Conservation (phyloP, 2,329 filamentous ascomycete genomes). For the Trichoderma atrobrunneum region DNA sequence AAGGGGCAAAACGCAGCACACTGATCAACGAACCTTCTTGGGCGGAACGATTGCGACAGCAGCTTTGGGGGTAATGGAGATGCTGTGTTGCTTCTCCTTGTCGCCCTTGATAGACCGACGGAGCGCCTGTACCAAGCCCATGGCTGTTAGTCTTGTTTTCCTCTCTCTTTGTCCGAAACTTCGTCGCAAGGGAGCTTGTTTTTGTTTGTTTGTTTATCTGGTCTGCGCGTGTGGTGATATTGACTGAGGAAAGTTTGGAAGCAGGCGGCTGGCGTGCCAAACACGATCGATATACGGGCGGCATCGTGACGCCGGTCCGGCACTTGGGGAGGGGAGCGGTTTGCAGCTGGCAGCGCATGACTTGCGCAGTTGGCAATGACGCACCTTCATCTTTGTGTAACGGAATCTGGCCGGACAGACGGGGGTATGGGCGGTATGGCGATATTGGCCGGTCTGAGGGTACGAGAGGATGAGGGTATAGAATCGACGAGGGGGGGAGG, state of each 20-base stretch:
- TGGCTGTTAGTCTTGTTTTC: slow-evolving; percentile 39
- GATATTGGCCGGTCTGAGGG: neutral
- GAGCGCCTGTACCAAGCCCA: slow-evolving; percentile 62
- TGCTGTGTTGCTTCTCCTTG: slow-evolving; percentile 67
- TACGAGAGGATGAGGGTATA: neutral
- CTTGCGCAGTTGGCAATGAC: slow-evolving; percentile 26
- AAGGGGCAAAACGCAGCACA: neutral
- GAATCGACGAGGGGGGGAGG: neutral
- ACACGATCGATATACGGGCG: slow-evolving; percentile 4
- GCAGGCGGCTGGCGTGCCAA: neutral
- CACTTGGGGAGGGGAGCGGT: slow-evolving; percentile 20
- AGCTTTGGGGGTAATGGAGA: slow-evolving; percentile 79
- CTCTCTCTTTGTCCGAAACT: slow-evolving; percentile 7
- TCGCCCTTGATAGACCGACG: slow-evolving; percentile 88
- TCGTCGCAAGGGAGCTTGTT: slow-evolving; percentile 9
- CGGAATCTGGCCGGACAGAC: slow-evolving; percentile 10
- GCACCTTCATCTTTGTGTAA: slow-evolving; percentile 39
- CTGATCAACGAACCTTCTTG: slow-evolving; percentile 70
- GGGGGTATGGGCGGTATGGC: neutral
- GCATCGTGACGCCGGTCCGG: slow-evolving; percentile 11
- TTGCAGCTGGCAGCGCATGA: slow-evolving; percentile 21
- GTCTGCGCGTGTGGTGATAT: neutral
- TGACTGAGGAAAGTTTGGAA: neutral
- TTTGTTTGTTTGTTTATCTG: neutral
- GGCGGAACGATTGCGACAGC: slow-evolving; percentile 86